Conservation (phyloP, 2,329 filamentous ascomycete species). For the Hypoxylon sp. region DNA sequence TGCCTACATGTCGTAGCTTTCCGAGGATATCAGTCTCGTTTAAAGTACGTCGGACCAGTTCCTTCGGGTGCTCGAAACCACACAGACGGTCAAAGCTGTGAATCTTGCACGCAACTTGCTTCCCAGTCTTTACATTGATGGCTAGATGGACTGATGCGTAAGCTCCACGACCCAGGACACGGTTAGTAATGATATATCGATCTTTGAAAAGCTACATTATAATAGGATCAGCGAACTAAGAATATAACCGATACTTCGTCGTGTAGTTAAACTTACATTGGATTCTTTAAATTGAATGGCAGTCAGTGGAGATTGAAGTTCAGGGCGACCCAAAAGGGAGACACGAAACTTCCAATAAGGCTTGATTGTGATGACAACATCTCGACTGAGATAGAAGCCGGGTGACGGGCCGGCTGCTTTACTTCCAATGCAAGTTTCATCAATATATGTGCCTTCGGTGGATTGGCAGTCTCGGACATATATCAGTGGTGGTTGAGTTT, state of each 20-base stretch:
- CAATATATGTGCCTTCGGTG: slow-evolving; percentile 62
- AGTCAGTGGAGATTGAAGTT: slow-evolving; percentile 30
- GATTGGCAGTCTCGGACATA: slow-evolving; percentile 67
- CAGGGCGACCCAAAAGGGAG: slow-evolving; percentile 37
- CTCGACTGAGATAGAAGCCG: slow-evolving; percentile 59
- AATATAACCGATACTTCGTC: too few relatives aligned
- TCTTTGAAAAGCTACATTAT: slow-evolving; percentile 55
- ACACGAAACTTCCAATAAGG: slow-evolving; percentile 51
- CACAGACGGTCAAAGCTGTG: slow-evolving; percentile 56
- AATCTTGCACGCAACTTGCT: slow-evolving; percentile 75
- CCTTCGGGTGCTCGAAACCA: slow-evolving; percentile 28
- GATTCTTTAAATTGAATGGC: slow-evolving; percentile 48
- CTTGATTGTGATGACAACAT: slow-evolving; percentile 57
- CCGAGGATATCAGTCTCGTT: slow-evolving; percentile 63
- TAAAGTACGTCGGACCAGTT: slow-evolving; percentile 50
- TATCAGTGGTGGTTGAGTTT: slow-evolving; percentile 50
- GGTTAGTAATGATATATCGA: slow-evolving; percentile 58
- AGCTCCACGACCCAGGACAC: slow-evolving; percentile 62
- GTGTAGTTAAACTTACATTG: slow-evolving; percentile 40
- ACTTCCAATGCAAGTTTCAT: slow-evolving; percentile 55
- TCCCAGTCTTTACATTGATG: slow-evolving; percentile 58
- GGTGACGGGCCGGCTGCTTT: slow-evolving; percentile 47
- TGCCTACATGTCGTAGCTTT: slow-evolving; percentile 61
- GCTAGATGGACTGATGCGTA: slow-evolving; percentile 64
- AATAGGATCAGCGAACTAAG: too few relatives aligned